Conservation (phyloP, 1,284 basidiomycete genomes). For the Coniferiporia weirii region DNA sequence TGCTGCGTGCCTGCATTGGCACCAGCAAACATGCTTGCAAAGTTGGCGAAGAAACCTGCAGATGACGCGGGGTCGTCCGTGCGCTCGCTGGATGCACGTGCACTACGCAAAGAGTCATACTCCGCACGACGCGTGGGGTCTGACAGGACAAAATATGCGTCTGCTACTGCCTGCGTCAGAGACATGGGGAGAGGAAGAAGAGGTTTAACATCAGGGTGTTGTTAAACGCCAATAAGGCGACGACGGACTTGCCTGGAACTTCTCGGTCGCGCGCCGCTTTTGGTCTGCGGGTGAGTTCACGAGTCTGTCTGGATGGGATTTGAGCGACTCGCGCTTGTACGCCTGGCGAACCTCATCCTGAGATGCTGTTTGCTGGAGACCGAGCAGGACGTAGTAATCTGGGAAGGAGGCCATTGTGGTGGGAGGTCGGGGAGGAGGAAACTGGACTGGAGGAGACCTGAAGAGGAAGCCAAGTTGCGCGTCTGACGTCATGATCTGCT, state of each 20-base stretch:
- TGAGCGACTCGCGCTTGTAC: constrained; percentile 79
- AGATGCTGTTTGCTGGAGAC: constrained; percentile 53
- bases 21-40: constrained; percentile 59
- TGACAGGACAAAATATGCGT: constrained; percentile 94
- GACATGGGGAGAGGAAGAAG: too few species aligned
- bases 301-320: constrained; percentile 80
- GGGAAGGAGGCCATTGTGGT: constrained; percentile 54
- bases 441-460: too few species aligned
- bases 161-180: constrained; percentile 88
- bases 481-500: not conserved
- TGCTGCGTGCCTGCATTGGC: constrained; percentile 35
- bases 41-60: constrained; percentile 73
- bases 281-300: constrained; percentile 70
- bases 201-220: not conserved
- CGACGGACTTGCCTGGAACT: constrained; percentile 73
- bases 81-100: constrained; percentile 43
- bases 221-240: not conserved
- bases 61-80: constrained; percentile 63
- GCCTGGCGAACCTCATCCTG: constrained; percentile 74
- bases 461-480: too few species aligned
- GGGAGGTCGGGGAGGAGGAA: not conserved
- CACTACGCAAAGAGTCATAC: constrained; percentile 70
- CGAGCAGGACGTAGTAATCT: constrained; percentile 70
- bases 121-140: constrained; percentile 75
- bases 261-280: constrained; percentile 71